Base-by-base conservation (phyloP, 192 early-diverging fungal genomes). In the Coemansia erecta region DNA sequence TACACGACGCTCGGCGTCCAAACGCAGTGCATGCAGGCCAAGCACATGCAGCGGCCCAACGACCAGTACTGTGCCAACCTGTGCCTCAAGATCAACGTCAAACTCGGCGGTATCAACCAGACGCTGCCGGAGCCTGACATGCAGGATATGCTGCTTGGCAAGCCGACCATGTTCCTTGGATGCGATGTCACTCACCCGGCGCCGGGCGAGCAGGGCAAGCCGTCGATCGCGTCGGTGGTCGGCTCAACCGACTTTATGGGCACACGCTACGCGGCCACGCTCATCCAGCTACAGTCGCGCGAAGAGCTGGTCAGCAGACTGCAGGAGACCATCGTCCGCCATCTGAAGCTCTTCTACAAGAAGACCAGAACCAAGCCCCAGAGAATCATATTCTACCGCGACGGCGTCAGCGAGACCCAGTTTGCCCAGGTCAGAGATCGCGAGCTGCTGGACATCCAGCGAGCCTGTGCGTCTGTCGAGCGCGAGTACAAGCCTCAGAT, bases 21-120 rank as follows among this genome's bases (percentile, higher is more conserved):
- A 0, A 93, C 93, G 24, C 95, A 97, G 77, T 97, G 95, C 72
- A 85, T 97, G 58, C 93, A 92, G 60, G 81, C 85, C 15, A 92
- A 85, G 68, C 86, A 94, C 57, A 82, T 92, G 64, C 81, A 82
- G 65, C 65, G 78, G 19, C 80, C 89, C 18, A 94, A 89, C 69
- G 67, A 86, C 40, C 94, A 96, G 78, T 98, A 98, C 81, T 94
- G 92, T 60, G 95, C 95, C 14, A 98, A 98, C 57, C 87, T 98
- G 14, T 93, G 88, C 57, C 76, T 98, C 22, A 98, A 98, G 81
- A 85, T 96, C 55, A 98, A 98, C 73, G 84, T 89, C 28, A 95
- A 98, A 81, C 84, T 98, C 8, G 92, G 94, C 50, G 94, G 93
- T 43, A 88, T 87, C 81, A 95, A 95, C 76, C 81, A 85, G 24